Percentiles rank a stretch among this genome's conserved stretches.
These are phyloP conservation scores for Croton laevigatus DNA, from an alignment of 441 rosid species.

Conservation along the genomic window DNA sequence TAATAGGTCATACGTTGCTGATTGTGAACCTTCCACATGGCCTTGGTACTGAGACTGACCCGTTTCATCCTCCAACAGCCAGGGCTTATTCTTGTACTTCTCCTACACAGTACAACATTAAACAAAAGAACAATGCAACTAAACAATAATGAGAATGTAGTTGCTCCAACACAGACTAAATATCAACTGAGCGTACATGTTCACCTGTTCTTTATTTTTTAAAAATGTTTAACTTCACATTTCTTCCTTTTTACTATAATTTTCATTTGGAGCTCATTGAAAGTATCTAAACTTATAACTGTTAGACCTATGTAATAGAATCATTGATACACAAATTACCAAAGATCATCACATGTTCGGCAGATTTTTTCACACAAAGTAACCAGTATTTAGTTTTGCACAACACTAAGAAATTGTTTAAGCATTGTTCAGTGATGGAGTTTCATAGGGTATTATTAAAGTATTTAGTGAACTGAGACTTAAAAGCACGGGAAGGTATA, in stretches of 20 bases:
- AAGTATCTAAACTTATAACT: background rate
- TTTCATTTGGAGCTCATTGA: too few relatives aligned
- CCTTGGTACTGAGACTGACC: constrained; percentile 93
- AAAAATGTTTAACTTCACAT: too few relatives aligned
- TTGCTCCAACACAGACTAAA: background rate
- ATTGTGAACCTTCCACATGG: constrained; percentile 91
- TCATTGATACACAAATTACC: background rate
- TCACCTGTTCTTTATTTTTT: background rate
- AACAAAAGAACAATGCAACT: background rate
- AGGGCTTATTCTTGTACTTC: constrained; percentile 88
- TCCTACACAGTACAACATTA: constrained; percentile 42
- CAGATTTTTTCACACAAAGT: background rate
- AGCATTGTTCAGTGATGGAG: background rate
- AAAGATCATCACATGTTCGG: background rate
- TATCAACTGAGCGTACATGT: background rate
- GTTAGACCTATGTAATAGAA: background rate
- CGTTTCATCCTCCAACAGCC: constrained; percentile 94
- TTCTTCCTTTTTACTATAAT: too few relatives aligned
- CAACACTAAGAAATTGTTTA: background rate
- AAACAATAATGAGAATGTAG: background rate
- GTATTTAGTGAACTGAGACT: background rate
- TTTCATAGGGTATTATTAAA: background rate
- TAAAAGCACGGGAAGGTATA: background rate
- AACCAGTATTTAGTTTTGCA: background rate
- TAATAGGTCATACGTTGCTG: constrained; percentile 86